Evolutionary conservation across 1,284 basidiomycete genomes (phyloP), one percentile per base, ranked within the genome.

Genomic region (Puccinia polysora): DNA sequence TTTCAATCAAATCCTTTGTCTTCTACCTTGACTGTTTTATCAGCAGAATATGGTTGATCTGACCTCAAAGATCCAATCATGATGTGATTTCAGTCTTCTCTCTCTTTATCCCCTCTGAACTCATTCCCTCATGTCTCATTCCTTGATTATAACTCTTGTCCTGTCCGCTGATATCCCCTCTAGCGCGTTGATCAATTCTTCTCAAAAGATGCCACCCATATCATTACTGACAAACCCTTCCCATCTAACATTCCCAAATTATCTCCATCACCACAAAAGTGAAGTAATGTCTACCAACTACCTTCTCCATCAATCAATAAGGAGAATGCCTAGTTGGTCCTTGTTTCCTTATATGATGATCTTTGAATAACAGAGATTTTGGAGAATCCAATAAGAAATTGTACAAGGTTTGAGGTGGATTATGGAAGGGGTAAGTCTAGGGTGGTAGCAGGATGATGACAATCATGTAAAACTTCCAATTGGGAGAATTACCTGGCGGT

Each of bases 101-200:
- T 73, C 43, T 45, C 43, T 30, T 58, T 69, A 23, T 67, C 14
- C 72, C 62, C n/a, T n/a, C n/a, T n/a, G n/a, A n/a, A n/a, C n/a
- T n/a, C n/a, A n/a, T n/a, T n/a, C n/a, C n/a, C n/a, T n/a, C n/a
- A n/a, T n/a, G n/a, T n/a, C n/a, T n/a, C n/a, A n/a, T 72, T 58
- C 40, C 34, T n/a, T 34, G 7, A 12, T 20, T 40, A 28, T 12
- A 14, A 63, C 50, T 74, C 47, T 43, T 56, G 5, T 55, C 68
- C 74, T 32, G 62, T 45, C 74, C 68, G 55, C 62, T 47, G 64
- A 55, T 40, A n/a, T n/a, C 23, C 64, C 43, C 20, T 69, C 40
- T 76, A 92, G 90, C 83, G 82, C 55, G 84, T 91, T 74, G 89
- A 92, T 74, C 86, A 88, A 76, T 94, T 94, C 83, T 93, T 94